Evolutionary conservation across 2,329 filamentous ascomycete species (phyloP), one percentile per base, ranked within the genome.

Genomic region (Cercospora brassicicola): DNA sequence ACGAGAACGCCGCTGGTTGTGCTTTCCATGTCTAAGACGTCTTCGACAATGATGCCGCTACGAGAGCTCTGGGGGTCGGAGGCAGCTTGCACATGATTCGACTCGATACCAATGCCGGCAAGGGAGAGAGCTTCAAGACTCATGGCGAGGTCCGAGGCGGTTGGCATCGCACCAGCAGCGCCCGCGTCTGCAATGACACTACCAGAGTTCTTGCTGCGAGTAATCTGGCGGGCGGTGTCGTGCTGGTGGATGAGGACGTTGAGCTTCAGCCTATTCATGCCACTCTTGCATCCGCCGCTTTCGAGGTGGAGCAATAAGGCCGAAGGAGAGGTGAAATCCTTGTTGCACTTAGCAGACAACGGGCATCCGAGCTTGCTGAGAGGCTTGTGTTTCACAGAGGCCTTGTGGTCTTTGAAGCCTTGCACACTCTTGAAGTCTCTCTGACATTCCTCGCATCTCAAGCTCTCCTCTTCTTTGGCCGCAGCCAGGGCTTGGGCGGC

Each of bases 351-450:
- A 2, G 51, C n/a, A 0, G 69, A 72, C 3, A 71, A 9, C 8
- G 69, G 65, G 28, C 72, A 73, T 13, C 57, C 57, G 3, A 73
- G 33, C 3, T 65, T 61, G 60, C 65, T 64, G 2, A 69, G 53
- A 11, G 63, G 69, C 3, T 68, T 67, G 66, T 73, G 72, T 64
- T 69, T 71, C 39, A 61, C 10, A 1, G 70, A 73, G 8, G n/a
- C 23, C 33, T 70, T 73, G 62, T 73, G 71, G 20, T 69, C 55
- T 9, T 18, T 36, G 18, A 65, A 68, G 1, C 30, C 70, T 6
- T 20, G n/a, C 2, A 67, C 2, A 10, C 18, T 56, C 33, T 45
- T 30, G 62, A 72, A 73, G 18, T 26, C 26, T 42, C 42, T 26
- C 3, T 71, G 36, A 36, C 70, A 72, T 10, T 56, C 59, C 20